phyloP scores from a whole-genome alignment of 495 filamentous ascomycete species.

The Tuber calosporum region DNA sequence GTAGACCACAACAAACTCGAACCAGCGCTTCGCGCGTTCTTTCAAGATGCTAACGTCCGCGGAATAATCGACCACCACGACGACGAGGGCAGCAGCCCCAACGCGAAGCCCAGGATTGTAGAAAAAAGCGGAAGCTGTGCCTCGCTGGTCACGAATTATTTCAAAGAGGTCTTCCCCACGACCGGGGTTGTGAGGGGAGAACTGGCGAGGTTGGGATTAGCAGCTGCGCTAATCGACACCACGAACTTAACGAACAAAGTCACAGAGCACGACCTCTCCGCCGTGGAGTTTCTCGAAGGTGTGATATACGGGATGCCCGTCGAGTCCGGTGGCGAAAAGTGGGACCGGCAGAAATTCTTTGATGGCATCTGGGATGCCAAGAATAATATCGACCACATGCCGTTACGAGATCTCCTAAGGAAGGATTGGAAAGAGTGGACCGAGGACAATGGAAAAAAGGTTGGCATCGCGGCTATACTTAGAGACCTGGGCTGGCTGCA shows the following conservation, averaged over 20 bases:
- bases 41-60: slow-evolving; percentile 43
- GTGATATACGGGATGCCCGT: slow-evolving; percentile 32
- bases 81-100: slow-evolving; percentile 56
- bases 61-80: slow-evolving; percentile 93
- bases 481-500: slow-evolving; percentile 52
- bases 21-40: slow-evolving; percentile 47
- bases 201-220: slow-evolving; percentile 68
- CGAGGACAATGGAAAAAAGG: slow-evolving; percentile 48
- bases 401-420: slow-evolving; percentile 64
- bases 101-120: slow-evolving; percentile 55
- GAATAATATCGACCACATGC: slow-evolving; percentile 59
- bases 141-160: slow-evolving; percentile 65
- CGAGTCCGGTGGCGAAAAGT: slow-evolving; percentile 41
- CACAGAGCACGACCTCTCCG: slow-evolving; percentile 59
- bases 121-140: slow-evolving; percentile 64
- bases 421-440: slow-evolving; percentile 93
- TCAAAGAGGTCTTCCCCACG: slow-evolving; percentile 52
- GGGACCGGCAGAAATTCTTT: slow-evolving; percentile 57
- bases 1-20: slow-evolving; percentile 87
- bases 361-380: slow-evolving; percentile 60
- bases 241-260: slow-evolving; percentile 67
- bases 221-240: slow-evolving; percentile 79
- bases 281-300: slow-evolving; percentile 58
- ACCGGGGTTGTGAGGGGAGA: slow-evolving; percentile 44
- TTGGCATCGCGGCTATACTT: slow-evolving; percentile 72